Conservation (phyloP, 306 rosid genomes). For the Alnus rubra region DNA sequence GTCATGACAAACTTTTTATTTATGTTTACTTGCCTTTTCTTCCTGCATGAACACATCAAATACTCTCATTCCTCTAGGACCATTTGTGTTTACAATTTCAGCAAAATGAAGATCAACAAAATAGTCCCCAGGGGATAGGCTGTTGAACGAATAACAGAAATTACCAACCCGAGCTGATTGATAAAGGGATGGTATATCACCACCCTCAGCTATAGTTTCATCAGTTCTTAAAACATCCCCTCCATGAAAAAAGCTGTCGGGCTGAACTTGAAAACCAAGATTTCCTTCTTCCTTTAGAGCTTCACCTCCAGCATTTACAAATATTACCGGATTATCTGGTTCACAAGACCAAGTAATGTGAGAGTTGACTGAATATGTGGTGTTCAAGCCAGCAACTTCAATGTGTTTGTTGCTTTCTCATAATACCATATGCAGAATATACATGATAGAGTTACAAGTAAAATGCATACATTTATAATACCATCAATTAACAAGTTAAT, state of each 20-base stretch:
- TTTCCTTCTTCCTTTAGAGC: background rate
- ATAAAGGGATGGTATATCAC: conserved; percentile 25
- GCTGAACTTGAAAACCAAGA: conserved; percentile 11
- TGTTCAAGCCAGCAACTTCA: background rate
- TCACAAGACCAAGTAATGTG: background rate
- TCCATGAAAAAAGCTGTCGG: conserved; percentile 24
- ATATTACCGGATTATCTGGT: conserved; percentile 17
- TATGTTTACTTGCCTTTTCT: conserved; percentile 31
- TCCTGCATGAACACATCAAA: conserved; percentile 31
- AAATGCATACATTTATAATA: background rate
- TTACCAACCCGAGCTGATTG: conserved; percentile 34
- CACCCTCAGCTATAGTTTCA: conserved; percentile 17
- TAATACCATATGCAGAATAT: background rate
- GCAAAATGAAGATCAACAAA: conserved; percentile 30
- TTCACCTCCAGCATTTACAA: conserved; percentile 34
- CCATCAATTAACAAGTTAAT: background rate
- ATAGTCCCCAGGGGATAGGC: conserved; percentile 25
- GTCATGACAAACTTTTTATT: background rate
- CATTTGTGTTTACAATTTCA: conserved; percentile 33
- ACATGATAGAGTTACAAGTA: background rate
- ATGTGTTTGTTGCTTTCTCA: background rate
- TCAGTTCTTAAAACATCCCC: conserved; percentile 30
- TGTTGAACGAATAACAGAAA: conserved; percentile 23
- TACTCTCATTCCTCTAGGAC: conserved; percentile 34
- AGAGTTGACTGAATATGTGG: background rate